Evolutionary conservation across 371 early-diverging fungal genomes (phyloP), one percentile per base, ranked within the genome.

Genomic region (Haplosporangium sp.): DNA sequence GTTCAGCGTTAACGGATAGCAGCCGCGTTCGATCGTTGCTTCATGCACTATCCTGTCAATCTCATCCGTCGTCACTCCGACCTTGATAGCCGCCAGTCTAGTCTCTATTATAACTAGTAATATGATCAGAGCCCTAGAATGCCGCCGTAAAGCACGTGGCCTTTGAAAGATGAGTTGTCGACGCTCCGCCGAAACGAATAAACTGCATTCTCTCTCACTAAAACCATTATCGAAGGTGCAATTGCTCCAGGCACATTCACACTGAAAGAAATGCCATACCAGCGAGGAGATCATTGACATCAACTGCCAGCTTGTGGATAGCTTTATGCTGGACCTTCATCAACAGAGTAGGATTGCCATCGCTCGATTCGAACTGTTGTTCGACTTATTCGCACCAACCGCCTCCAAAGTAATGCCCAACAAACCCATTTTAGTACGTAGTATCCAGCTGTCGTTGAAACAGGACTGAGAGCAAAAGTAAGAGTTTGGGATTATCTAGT

Each of bases 1-100:
- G 86, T 97, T 97, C 62, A 98, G 84, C 38, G 98, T 96, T 0
- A 97, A 97, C 40, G 99, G 99, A 81, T 99, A 99, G 8, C 90
- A 90, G 42, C 90, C 87, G 41, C 95, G 90, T 65, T 91, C 92
- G 62, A 98, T 89, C 37, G 91, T 91, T 36, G 94, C 96, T 65
- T 92, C 91, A 76, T 97, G 98, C 23, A 96, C 88, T 58, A 93
- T 88, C 36, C 90, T 80, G 82, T 99, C 87, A 68, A 98, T 93
- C 73, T 94, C 95, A 67, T 94, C 96, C 0, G 98, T 97, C 0
- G 97, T 98, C 7, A 93, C 89, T 5, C 99, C 99, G 21, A 91
- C 87, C 62, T 87, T 89, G 65, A 94, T 84, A 57, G 95, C 91
- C 40, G 87, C 87, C 8, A 89, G 89, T 56, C 92, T 96, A 23